Evolutionary conservation across 768 basidiomycete genomes (phyloP), one percentile per base, ranked within the genome.

Genomic region (Porpolomopsis calyptriformis): DNA sequence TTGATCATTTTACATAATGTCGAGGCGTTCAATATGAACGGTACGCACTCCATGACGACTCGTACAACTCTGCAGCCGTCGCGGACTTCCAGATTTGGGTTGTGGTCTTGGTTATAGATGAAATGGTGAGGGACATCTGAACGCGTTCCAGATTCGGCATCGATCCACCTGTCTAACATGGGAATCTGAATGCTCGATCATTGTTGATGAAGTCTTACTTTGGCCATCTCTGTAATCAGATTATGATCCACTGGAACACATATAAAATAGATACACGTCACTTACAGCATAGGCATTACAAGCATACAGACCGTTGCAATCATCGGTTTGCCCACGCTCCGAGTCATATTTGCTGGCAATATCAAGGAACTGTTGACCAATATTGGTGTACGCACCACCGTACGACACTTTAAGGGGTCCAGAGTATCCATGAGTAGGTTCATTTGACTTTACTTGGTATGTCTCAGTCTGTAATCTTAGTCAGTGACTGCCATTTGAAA

Each of bases 61-160:
- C 72, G 67, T 20, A 68, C 63, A 16, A 77, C 76, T 1, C 63
- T 64, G 36, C 65, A 66, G 36, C 64, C 60, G n/a, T 59, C 55
- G 25, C 66, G 48, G 4, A 78, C 61, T 2, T 55, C 54, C 11
- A 78, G 52, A 46, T 76, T 77, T 33, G 60, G 55, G 50, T 71
- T 68, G 36, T 60, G 54, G 3, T 61, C 50, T 46, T 73, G 68
- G 36, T 68, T 72, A 51, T 78, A 78, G 38, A 78, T 58, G 41
- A 70, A 77, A 51, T 66, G 52, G 49, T 77, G 72, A 2, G 80
- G 66, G 0, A 70, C 54, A 53, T 82, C 79, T 0, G 78, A 79
- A 18, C 81, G 73, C 36, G 52, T 64, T 20, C 81, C 80, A 2
- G 69, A 76, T 14, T 60, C 56, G 2, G 54, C 58, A 48, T 76